phyloP scores from a whole-genome alignment of 768 basidiomycete genomes.

The Coprinellus micaceus region DNA sequence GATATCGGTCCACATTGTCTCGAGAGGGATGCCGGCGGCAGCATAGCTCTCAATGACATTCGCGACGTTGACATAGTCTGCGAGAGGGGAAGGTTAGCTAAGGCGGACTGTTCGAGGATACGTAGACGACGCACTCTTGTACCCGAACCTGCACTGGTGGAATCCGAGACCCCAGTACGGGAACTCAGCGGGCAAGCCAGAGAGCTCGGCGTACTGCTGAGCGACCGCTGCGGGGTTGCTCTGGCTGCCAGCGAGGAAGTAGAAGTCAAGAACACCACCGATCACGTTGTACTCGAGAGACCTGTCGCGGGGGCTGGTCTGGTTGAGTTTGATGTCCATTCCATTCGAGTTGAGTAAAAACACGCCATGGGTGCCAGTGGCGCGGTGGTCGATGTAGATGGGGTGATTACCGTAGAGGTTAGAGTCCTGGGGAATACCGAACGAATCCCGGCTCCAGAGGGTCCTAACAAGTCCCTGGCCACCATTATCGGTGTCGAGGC shows the following conservation, averaged over 20 bases:
- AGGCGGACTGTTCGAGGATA: not conserved
- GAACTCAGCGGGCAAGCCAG: constrained; percentile 64
- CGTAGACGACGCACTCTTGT: constrained; percentile 39
- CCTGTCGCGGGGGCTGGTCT: constrained; percentile 27
- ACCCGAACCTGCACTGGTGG: constrained; percentile 73
- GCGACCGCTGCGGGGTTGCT: constrained; percentile 55
- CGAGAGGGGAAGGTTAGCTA: not conserved
- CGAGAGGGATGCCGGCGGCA: constrained; percentile 58
- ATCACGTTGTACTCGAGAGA: constrained; percentile 73
- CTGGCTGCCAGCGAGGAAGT: constrained; percentile 69
- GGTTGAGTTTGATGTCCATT: constrained; percentile 70
- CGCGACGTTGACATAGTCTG: constrained; percentile 62
- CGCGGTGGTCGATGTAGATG: constrained; percentile 67
- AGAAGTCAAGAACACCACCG: constrained; percentile 74
- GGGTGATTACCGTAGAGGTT: constrained; percentile 76
- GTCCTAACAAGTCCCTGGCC: constrained; percentile 36
- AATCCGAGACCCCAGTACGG: constrained; percentile 74
- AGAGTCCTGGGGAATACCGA: constrained; percentile 50
- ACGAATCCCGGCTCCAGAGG: constrained; percentile 66
- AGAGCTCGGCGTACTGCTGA: constrained; percentile 65
- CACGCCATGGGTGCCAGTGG: constrained; percentile 65
- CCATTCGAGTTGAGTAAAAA: constrained; percentile 69
- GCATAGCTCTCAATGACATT: constrained; percentile 61
- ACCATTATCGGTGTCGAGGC: constrained; percentile 41
- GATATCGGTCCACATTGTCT: constrained; percentile 81